phyloP scores from a whole-genome alignment of 805 yeast species.

The Saccharomycopsis sp. region DNA sequence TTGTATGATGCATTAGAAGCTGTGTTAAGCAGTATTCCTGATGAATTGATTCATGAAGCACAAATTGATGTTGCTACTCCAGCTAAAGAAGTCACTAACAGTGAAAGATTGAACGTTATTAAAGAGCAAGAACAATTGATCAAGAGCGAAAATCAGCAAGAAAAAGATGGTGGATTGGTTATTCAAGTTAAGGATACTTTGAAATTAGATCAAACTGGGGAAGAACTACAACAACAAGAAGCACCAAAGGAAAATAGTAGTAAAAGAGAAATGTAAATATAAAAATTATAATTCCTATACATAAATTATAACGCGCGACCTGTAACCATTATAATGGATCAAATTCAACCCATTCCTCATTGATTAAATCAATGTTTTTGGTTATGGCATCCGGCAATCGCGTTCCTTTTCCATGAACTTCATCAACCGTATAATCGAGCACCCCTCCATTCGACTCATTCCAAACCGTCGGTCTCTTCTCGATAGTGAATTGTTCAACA shows the following conservation, averaged over 20 bases:
- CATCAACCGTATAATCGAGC: constrained; percentile 7
- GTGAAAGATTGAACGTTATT: constrained; percentile 63
- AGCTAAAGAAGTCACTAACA: constrained; percentile 39
- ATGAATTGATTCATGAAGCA: constrained; percentile 92
- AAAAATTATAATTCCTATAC: background rate
- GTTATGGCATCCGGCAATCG: background rate
- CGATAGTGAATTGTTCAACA: constrained; percentile 31
- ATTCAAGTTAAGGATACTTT: constrained; percentile 44
- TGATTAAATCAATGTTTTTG: background rate
- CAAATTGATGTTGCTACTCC: constrained; percentile 75
- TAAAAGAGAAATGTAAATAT: background rate
- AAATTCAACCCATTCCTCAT: constrained; percentile 7
- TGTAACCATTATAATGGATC: constrained; percentile 2
- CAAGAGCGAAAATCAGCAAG: constrained; percentile 79
- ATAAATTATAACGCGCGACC: background rate
- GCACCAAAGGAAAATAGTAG: background rate
- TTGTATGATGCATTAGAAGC: constrained; percentile 85
- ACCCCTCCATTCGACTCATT: constrained; percentile 3
- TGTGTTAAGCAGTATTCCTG: constrained; percentile 85
- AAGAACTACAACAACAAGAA: background rate
- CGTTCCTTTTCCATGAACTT: constrained; percentile 7
- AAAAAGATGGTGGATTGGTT: constrained; percentile 48
- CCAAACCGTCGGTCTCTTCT: constrained; percentile 27
- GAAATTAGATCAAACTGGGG: constrained; percentile 42
- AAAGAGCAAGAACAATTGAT: constrained; percentile 79